Evolutionary conservation across 2,329 filamentous ascomycete genomes (phyloP).

Genomic region (Stagonosporopsis vannaccii): DNA sequence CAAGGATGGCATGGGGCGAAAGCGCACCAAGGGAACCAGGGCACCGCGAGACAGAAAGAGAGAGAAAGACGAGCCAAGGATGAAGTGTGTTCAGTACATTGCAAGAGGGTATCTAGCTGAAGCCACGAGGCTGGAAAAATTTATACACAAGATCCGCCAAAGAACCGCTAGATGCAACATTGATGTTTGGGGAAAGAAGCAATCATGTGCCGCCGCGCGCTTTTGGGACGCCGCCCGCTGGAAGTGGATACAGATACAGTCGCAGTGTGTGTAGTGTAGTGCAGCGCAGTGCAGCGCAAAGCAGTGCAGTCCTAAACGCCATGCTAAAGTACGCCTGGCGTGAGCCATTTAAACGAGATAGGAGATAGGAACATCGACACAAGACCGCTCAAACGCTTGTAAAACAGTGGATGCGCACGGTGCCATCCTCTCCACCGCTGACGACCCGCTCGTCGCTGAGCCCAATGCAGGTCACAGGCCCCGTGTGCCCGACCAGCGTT

Average conservation of each 20-base stretch:
- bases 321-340: conserved; percentile 10
- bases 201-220: neutral
- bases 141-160: neutral
- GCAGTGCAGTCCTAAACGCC: conserved; percentile 8
- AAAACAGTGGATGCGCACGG: conserved; percentile 72
- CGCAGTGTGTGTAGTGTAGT: too few species aligned
- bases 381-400: conserved; percentile 14
- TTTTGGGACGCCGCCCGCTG: conserved; percentile 18
- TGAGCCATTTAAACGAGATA: neutral
- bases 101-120: conserved; percentile 16
- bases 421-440: conserved; percentile 91
- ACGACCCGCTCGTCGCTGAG: conserved; percentile 89
- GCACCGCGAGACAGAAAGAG: too few species aligned
- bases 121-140: conserved; percentile 1
- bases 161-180: neutral
- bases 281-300: too few species aligned
- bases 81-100: conserved; percentile 9
- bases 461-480: conserved; percentile 91
- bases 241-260: neutral
- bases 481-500: conserved; percentile 88
- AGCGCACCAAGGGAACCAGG: too few species aligned
- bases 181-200: neutral
- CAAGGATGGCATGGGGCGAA: too few species aligned
- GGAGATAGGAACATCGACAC: neutral
- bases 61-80: too few species aligned